Evolutionary conservation across 768 basidiomycete species (phyloP), one percentile per base, ranked within the genome.

Genomic region (Rhodotorula diobovata): DNA sequence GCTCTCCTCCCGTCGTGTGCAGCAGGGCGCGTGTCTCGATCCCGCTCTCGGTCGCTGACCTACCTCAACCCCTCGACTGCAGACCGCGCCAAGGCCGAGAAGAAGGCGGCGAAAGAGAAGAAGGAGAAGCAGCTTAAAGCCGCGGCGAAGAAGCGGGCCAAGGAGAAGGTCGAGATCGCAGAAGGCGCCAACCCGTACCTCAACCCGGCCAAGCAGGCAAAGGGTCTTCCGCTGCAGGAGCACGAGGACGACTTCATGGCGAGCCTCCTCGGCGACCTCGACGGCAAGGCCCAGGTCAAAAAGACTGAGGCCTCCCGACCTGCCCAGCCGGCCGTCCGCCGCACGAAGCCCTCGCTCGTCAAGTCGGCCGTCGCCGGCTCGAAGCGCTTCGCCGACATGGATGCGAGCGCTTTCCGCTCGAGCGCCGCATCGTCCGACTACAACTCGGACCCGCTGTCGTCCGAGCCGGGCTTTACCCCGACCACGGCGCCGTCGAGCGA

Each of bases 171-270:
- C 75, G 20, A 76, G 43, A 67, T 75, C 85, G 21, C 86, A 87
- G 66, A 70, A 4, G 85, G 87, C 20, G 88, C 91, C 71, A 88
- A 84, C 80, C 90, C 88, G 23, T 98, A 98, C 79, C 85, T 91
- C 55, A 73, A 77, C 61, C 69, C 70, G 25, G 72, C 74, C 61
- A 68, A 66, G 61, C 66, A 63, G 62, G 69, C 74, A 62, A 74
- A 57, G 41, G 60, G 70, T 41, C 88, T 90, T 2, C 70, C 70
- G 35, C 61, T 71, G 21, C 87, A 84, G 21, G 89, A 88, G 62
- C 86, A 93, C 76, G 96, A 97, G 79, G 84, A 86, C 50, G 92
- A 95, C 75, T 92, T 99, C 74, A 90, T 99, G 91, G 86, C 87
- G 0, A 85, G 85, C 48, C 81, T 99, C 1, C 82, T 99, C 18